Percentiles rank a stretch among this genome's conserved stretches.
Conservation (phyloP, 2,329 filamentous ascomycete genomes). For the Calonectria montana region DNA sequence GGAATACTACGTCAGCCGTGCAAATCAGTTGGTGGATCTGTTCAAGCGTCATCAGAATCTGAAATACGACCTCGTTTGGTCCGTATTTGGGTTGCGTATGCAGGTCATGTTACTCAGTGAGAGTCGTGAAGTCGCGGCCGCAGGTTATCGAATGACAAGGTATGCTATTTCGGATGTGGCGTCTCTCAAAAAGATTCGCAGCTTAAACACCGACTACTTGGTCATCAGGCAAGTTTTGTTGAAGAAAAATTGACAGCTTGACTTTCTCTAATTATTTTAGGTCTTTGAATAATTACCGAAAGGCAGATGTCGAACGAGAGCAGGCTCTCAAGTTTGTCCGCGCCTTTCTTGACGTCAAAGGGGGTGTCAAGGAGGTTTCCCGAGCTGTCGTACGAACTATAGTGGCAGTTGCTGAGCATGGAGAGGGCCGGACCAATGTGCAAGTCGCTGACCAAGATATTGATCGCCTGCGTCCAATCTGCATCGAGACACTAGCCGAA, state of each 20-base stretch:
- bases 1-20: constrained; percentile 94
- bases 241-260: neutral
- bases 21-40: constrained; percentile 94
- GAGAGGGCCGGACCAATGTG: constrained; percentile 87
- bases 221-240: constrained; percentile 73
- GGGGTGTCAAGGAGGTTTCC: constrained; percentile 88
- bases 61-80: constrained; percentile 97
- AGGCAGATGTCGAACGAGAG: constrained; percentile 96
- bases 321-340: constrained; percentile 97
- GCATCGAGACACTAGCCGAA: constrained; percentile 91
- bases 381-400: constrained; percentile 88
- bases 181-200: constrained; percentile 88
- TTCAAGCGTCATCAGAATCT: constrained; percentile 93
- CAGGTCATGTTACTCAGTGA: constrained; percentile 97
- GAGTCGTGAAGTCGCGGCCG: constrained; percentile 93
- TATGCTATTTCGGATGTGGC: constrained; percentile 94
- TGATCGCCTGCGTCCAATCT: constrained; percentile 89
- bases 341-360: constrained; percentile 95
- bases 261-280: constrained; percentile 46
- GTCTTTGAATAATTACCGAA: constrained; percentile 94
- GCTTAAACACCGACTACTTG: constrained; percentile 89
- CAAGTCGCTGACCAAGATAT: constrained; percentile 74
- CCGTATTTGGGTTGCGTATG: constrained; percentile 91
- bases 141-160: constrained; percentile 91
- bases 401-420: constrained; percentile 88